phyloP scores from a whole-genome alignment of 2,329 filamentous ascomycete genomes.

The Hypoxylon sp. region DNA sequence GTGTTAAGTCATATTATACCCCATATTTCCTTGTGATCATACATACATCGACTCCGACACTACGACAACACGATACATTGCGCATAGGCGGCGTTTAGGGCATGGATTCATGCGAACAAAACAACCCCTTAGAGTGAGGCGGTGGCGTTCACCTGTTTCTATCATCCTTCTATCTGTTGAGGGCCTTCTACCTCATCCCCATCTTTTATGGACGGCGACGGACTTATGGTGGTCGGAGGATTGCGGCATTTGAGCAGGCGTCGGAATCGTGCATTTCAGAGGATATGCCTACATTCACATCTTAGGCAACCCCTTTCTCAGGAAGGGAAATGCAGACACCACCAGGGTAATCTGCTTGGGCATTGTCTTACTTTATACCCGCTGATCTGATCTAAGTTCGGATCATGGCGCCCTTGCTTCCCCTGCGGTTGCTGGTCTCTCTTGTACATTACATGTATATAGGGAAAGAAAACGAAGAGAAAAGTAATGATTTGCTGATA shows the following conservation, averaged over 20 bases:
- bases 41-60: conserved; percentile 5
- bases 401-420: conserved; percentile 2
- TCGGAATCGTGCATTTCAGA: conserved; percentile 8
- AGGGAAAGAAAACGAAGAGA: conserved; percentile 1
- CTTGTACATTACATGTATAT: conserved; percentile 26
- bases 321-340: not conserved
- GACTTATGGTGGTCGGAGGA: conserved; percentile 8
- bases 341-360: not conserved
- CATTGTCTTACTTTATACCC: conserved; percentile 10
- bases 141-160: conserved; percentile 13
- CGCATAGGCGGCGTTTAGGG: conserved; percentile 38
- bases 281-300: not conserved
- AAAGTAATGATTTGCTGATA: conserved; percentile 8
- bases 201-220: conserved; percentile 1
- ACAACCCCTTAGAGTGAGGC: conserved; percentile 12
- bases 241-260: conserved; percentile 20
- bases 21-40: conserved; percentile 19
- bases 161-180: not conserved
- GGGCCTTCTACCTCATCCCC: not conserved
- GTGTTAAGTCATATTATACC: conserved; percentile 21
- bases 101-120: conserved; percentile 14
- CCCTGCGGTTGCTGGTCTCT: conserved; percentile 1
- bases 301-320: not conserved
- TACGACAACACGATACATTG: conserved; percentile 25
- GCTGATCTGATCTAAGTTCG: not conserved